These are phyloP conservation scores for Naganishia randhawae DNA, from an alignment of 768 basidiomycete species.

Conservation along the genomic window DNA sequence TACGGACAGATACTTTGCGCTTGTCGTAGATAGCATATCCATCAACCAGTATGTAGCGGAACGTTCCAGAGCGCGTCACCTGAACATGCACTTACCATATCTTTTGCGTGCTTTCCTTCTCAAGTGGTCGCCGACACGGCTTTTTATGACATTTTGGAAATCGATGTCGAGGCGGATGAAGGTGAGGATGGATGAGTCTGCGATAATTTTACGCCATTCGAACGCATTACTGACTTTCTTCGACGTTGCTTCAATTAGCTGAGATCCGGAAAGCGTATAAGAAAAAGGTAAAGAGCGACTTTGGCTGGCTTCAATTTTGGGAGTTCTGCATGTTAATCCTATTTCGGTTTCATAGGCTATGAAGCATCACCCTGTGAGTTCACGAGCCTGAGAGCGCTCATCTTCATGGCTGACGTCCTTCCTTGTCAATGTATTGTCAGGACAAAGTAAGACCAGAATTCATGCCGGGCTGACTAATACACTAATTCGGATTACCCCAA, in stretches of 20 bases:
- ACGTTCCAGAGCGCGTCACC: background rate
- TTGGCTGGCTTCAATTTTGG: slow-evolving; percentile 24
- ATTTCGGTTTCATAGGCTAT: slow-evolving; percentile 59
- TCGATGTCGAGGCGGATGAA: slow-evolving; percentile 67
- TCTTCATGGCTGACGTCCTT: background rate
- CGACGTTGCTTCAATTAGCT: slow-evolving; percentile 49
- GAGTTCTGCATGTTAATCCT: slow-evolving; percentile 1
- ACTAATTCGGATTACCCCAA: background rate
- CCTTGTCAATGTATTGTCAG: background rate
- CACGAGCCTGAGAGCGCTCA: background rate
- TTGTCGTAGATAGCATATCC: background rate
- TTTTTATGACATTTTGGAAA: slow-evolving; percentile 80
- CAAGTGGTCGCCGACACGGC: slow-evolving; percentile 51
- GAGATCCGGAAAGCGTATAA: slow-evolving; percentile 94
- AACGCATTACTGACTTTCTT: background rate
- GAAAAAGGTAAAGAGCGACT: slow-evolving; percentile 63
- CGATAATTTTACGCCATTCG: too few species aligned
- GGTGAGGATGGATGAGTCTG: slow-evolving; percentile 2
- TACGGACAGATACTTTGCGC: background rate
- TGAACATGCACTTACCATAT: background rate
- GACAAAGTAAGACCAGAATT: slow-evolving; percentile 2
- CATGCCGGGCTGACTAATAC: background rate
- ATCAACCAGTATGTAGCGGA: background rate
- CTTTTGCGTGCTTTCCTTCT: background rate
- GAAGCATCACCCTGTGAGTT: slow-evolving; percentile 47